Conservation (phyloP, 2,329 filamentous ascomycete species). For the Ploettnerulaceae sp. region DNA sequence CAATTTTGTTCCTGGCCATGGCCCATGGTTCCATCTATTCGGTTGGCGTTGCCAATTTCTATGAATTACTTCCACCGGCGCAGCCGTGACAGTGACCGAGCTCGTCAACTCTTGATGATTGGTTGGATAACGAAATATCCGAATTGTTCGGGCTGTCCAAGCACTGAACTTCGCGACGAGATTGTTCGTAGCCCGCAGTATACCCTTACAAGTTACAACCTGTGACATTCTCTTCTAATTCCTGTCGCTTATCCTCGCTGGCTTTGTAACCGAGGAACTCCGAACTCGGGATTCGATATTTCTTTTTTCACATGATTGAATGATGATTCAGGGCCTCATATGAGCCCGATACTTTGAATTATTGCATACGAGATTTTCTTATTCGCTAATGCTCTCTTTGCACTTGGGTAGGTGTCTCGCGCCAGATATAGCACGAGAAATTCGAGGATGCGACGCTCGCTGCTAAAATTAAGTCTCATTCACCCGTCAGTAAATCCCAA, state of each 20-base stretch:
- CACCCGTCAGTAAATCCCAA: too few relatives aligned
- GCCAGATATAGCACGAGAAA: constrained; percentile 13
- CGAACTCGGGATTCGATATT: constrained; percentile 48
- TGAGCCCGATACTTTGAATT: constrained; percentile 47
- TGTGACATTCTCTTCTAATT: constrained; percentile 10
- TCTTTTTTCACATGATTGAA: constrained; percentile 53
- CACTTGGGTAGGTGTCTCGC: constrained; percentile 8
- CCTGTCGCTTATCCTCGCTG: constrained; percentile 8
- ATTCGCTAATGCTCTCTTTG: constrained; percentile 41
- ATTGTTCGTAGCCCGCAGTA: constrained; percentile 11
- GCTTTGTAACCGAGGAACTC: constrained; percentile 42
- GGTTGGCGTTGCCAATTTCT: too few relatives aligned
- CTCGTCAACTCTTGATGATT: too few relatives aligned
- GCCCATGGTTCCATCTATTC: too few relatives aligned
- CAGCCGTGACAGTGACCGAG: too few relatives aligned
- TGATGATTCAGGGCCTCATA: constrained; percentile 49
- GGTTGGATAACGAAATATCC: too few relatives aligned
- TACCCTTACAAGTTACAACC: constrained; percentile 11
- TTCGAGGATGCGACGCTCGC: constrained; percentile 20
- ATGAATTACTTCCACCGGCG: too few relatives aligned
- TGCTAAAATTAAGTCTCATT: too few relatives aligned
- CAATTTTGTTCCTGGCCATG: too few relatives aligned
- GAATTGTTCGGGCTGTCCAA: too few relatives aligned
- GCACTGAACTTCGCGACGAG: constrained; percentile 19
- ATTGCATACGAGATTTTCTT: constrained; percentile 43